These are phyloP conservation scores for Ailanthus altissimus DNA, from an alignment of 345 rosid species.

Conservation along the genomic window DNA sequence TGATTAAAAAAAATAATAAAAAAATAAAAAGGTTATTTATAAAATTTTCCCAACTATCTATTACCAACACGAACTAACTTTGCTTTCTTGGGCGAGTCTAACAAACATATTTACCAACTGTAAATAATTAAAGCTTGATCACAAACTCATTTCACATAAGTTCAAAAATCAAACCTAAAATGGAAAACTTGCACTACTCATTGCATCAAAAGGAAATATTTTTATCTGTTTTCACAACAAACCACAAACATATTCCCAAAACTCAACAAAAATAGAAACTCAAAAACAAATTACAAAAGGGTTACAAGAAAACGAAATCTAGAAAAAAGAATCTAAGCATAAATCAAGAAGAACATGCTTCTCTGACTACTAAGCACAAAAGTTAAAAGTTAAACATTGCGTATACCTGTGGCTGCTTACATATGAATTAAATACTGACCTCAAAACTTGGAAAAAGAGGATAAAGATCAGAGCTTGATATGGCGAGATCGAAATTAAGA, in stretches of 20 bases:
- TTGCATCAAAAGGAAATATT: background rate
- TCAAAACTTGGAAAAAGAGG: conserved; percentile 4
- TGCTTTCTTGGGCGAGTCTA: background rate
- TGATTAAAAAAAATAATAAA: too few species aligned
- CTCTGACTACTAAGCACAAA: background rate
- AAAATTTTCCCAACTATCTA: too few species aligned
- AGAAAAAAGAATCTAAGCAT: background rate
- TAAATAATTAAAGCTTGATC: conserved; percentile 1
- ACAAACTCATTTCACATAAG: background rate
- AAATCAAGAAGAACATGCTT: background rate
- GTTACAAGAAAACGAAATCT: background rate
- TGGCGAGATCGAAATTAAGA: background rate
- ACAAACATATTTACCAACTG: background rate
- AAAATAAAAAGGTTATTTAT: too few species aligned
- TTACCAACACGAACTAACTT: background rate
- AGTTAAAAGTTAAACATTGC: background rate
- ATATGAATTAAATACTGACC: conserved; percentile 9
- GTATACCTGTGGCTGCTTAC: background rate
- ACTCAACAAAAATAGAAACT: background rate
- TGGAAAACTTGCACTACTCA: background rate
- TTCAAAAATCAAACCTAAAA: background rate
- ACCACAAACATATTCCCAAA: background rate
- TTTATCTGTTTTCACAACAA: background rate
- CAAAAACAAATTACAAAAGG: background rate
- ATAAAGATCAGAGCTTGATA: conserved; percentile 6